These are phyloP conservation scores for Meira miltonrushii DNA, from an alignment of 1,284 basidiomycete species.

Conservation along the genomic window DNA sequence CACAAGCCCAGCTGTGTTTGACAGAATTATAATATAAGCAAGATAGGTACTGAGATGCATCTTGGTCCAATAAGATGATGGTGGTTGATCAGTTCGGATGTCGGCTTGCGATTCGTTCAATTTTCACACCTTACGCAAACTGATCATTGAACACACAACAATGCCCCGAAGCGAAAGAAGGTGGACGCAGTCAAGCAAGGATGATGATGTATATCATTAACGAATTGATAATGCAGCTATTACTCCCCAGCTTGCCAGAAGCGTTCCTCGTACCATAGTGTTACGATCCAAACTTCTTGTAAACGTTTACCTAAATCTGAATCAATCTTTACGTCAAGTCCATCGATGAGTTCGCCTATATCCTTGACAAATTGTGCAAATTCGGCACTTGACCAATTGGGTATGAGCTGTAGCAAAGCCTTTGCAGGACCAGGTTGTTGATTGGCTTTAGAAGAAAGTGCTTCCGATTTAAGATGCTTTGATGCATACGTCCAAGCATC, in stretches of 20 bases:
- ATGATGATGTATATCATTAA: not conserved
- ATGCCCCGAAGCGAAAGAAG: conserved; percentile 1
- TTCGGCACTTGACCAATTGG: conserved; percentile 64
- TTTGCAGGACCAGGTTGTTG: not conserved
- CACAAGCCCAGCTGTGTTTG: too few species aligned
- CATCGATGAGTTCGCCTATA: conserved; percentile 60
- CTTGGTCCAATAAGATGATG: not conserved
- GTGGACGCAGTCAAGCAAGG: not conserved
- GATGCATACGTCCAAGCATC: conserved; percentile 62
- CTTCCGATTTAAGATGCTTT: not conserved
- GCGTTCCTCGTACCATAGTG: conserved; percentile 4
- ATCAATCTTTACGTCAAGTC: conserved; percentile 15
- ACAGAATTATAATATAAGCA: not conserved
- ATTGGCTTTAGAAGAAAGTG: not conserved
- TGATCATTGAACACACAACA: not conserved
- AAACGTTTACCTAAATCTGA: conserved; percentile 2
- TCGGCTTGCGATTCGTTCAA: too few species aligned
- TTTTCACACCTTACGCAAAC: too few species aligned
- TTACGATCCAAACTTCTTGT: not conserved
- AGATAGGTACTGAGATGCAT: not conserved
- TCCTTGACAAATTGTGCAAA: conserved; percentile 63
- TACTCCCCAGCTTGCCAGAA: conserved; percentile 3
- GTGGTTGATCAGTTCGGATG: too few species aligned
- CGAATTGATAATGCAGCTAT: not conserved
- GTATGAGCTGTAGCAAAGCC: conserved; percentile 12